Evolutionary conservation across 2,329 filamentous ascomycete species (phyloP), one percentile per base, ranked within the genome.

Genomic region (Monosporascus sp.): DNA sequence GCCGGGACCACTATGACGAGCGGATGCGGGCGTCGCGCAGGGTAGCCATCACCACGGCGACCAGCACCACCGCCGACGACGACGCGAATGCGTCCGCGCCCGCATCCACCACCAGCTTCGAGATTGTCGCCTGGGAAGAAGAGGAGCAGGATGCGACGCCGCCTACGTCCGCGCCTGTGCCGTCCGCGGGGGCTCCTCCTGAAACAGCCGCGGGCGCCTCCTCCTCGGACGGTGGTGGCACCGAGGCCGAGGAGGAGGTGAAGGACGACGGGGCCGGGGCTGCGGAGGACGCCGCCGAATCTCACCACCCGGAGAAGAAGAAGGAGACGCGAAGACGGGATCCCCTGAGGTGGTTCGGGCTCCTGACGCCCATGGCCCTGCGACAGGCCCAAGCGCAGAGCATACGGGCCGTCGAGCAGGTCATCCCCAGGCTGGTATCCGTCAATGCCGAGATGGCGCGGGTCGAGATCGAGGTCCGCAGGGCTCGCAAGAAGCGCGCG

Each of bases 1-100:
- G 87, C 3, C 79, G 76, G 58, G 85, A 90, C 61, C 80, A 82
- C 64, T 93, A 89, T 66, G 87, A 92, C 68, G 80, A 84, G 59
- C 80, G 88, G 47, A 90, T 90, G 84, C 83, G 84, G 65, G 86
- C 87, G 3, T 70, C 69, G 22, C 72, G 80, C 50, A 68, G 70
- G 51, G 60, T 86, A 31, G 64, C 65, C 52, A 62, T 73, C 34
- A 50, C 57, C 9, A n/a, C 52, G 14, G 43, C 24, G 38, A 34
- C 31, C 31, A 14, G 9, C 27, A 11, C 27, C 27, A 47, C 51
- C 48, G 51, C 53, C 16, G 51, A 49, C 44, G 56, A 48, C 31
- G 48, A 34, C 50, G 38, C 57, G 27, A 11, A 31, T 31, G 27
- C 27, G 27, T 8, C 26, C 26, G 24, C 24, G 24, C 24, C 24